Evolutionary conservation across 2,329 filamentous ascomycete species (phyloP), one percentile per base, ranked within the genome.

Genomic region (Colletotrichum aenigma): DNA sequence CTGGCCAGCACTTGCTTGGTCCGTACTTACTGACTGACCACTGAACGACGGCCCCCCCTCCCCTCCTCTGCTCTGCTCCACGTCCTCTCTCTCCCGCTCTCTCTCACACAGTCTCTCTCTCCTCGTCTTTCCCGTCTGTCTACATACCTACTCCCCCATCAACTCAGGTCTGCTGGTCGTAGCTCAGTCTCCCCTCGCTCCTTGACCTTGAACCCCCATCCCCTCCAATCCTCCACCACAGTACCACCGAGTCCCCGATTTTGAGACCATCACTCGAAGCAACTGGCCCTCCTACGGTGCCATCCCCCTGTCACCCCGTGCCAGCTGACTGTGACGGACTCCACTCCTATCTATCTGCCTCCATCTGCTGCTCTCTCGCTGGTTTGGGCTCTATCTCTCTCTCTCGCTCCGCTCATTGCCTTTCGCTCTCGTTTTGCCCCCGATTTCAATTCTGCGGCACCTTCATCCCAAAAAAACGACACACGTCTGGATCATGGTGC

Each of bases 331-430:
- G 74, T 73, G 61, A 75, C 66, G 52, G 64, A 74, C 74, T 74
- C 74, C 74, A 76, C 74, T 66, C 71, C 71, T 76, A 75, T 75
- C 74, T 76, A 74, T 70, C 60, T 70, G 58, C 71, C 73, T 75
- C 73, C 58, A 72, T 73, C 70, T 73, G 58, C 68, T 65, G 43
- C 68, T 55, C 30, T 68, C 66, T 56, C 66, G 34, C 64, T 66
- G 38, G 16, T 43, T 65, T 48, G 55, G 32, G 52, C 66, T 70
- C 68, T 73, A 34, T 74, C 64, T 74, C 74, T 72, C 70, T 56
- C 68, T 65, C 74, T 69, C 43, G 64, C 72, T 74, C 71, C 67
- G 73, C 65, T 73, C 58, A 48, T 67, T 73, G 71, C 43, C 26
- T 65, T 75, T 75, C 30, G 62, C 52, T 75, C 60, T 69, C 43